A percentile compares a stretch with the other conserved stretches of the same genome.
These are phyloP conservation scores for Talaromyces stipitatus DNA, from an alignment of 495 filamentous ascomycete genomes.

Conservation along the genomic window DNA sequence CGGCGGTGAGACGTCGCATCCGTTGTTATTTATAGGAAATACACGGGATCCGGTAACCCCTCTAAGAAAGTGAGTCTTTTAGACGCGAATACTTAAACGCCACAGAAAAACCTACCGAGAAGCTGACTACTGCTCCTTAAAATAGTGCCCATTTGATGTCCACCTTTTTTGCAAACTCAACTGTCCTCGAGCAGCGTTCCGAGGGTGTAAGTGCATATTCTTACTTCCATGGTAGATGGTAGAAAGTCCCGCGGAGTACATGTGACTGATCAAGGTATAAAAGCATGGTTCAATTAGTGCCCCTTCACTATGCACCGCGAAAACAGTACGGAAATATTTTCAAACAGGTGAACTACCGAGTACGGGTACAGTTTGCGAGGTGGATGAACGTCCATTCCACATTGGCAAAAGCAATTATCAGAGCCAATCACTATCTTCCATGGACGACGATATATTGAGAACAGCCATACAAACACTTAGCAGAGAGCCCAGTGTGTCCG, in stretches of 20 bases:
- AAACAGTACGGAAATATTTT: slow-evolving; percentile 24
- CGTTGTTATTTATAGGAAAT: slow-evolving; percentile 37
- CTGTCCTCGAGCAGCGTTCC: slow-evolving; percentile 31
- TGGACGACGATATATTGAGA: neutral
- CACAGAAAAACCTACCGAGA: too few species aligned
- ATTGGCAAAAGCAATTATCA: neutral
- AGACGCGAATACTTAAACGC: too few species aligned
- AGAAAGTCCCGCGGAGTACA: neutral
- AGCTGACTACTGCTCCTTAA: neutral
- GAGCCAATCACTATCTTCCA: neutral
- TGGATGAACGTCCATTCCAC: neutral
- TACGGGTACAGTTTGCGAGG: slow-evolving; percentile 23
- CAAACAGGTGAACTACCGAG: slow-evolving; percentile 26
- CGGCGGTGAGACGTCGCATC: slow-evolving; percentile 31
- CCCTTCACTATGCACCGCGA: slow-evolving; percentile 30
- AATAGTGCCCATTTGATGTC: slow-evolving; percentile 29
- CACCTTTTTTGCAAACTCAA: slow-evolving; percentile 33
- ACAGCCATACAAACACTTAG: neutral
- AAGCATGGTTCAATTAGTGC: neutral
- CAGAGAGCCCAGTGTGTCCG: neutral
- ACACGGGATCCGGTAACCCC: slow-evolving; percentile 36
- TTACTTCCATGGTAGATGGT: neutral
- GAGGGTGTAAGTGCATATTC: slow-evolving; percentile 27
- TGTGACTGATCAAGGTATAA: neutral
- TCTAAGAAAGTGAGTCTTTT: slow-evolving; percentile 11